Conservation (phyloP, 2,329 filamentous ascomycete genomes). For the Xylaria sp. region DNA sequence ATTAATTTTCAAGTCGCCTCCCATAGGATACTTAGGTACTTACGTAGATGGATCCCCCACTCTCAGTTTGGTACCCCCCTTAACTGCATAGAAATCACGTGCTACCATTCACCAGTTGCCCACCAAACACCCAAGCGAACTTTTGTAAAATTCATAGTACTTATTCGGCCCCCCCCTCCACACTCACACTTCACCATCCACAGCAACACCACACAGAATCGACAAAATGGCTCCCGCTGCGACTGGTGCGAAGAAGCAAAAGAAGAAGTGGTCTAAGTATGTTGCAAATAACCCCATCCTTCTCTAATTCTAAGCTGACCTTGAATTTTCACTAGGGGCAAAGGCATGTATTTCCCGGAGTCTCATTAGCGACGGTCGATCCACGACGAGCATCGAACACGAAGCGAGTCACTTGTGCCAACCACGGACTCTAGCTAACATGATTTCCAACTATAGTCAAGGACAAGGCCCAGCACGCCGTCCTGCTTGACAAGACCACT, state of each 20-base stretch:
- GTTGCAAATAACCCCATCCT: conserved; percentile 51
- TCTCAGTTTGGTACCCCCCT: neutral
- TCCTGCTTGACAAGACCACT: conserved; percentile 97
- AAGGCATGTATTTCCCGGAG: conserved; percentile 46
- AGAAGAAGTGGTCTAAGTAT: conserved; percentile 83
- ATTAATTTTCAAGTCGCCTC: too few species aligned
- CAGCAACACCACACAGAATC: conserved; percentile 47
- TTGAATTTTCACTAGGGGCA: conserved; percentile 45
- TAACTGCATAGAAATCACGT: conserved; percentile 42
- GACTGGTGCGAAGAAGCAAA: conserved; percentile 80
- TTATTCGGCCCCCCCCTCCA: conserved; percentile 47
- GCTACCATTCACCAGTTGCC: conserved; percentile 38
- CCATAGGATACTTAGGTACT: conserved; percentile 6
- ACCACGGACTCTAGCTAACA: conserved; percentile 39
- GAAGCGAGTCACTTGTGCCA: conserved; percentile 19
- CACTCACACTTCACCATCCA: conserved; percentile 46
- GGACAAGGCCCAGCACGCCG: conserved; percentile 99
- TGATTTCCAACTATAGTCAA: conserved; percentile 71
- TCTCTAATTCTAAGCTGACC: conserved; percentile 40
- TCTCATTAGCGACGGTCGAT: conserved; percentile 30
- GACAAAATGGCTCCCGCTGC: conserved; percentile 61
- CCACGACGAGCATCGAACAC: conserved; percentile 28
- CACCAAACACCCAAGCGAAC: conserved; percentile 49
- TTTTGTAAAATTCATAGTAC: conserved; percentile 46
- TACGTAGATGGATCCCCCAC: neutral